Evolutionary conservation across 2,329 filamentous ascomycete genomes (phyloP).

Genomic region (Rhynchosporium agropyri): DNA sequence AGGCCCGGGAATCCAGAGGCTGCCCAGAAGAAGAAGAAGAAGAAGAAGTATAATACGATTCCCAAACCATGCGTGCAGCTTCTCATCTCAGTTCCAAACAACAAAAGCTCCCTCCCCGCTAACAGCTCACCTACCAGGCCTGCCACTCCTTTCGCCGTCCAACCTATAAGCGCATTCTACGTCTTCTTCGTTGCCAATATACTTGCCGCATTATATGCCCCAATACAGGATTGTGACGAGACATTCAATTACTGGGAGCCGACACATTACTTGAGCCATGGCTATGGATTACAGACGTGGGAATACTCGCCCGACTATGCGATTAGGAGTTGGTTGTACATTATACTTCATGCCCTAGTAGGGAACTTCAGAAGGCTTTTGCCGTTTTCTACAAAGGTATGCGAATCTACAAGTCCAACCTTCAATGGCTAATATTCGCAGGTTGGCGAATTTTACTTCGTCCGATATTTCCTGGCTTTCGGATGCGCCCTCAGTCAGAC

Average conservation of each 20-base stretch:
- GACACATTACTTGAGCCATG: conserved; percentile 88
- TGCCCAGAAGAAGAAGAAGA: conserved; percentile 30
- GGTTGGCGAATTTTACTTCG: conserved; percentile 81
- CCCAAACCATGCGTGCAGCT: no score
- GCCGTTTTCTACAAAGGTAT: conserved; percentile 62
- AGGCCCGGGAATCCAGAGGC: conserved; percentile 15
- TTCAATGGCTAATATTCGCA: conserved; percentile 36
- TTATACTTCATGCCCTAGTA: conserved; percentile 74
- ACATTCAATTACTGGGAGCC: conserved; percentile 99
- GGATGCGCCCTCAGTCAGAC: conserved; percentile 82
- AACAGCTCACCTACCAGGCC: conserved; percentile 39
- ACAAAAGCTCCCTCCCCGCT: conserved; percentile 6
- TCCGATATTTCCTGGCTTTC: conserved; percentile 75
- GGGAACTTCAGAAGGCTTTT: conserved; percentile 68
- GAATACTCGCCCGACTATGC: conserved; percentile 96
- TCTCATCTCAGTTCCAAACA: no score
- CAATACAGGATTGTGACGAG: conserved; percentile 97
- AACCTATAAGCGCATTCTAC: conserved; percentile 78
- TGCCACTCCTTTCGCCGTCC: conserved; percentile 62
- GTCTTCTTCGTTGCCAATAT: conserved; percentile 74
- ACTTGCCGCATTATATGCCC: conserved; percentile 77
- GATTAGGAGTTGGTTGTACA: conserved; percentile 93
- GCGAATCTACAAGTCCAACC: conserved; percentile 1
- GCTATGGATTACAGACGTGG: conserved; percentile 95
- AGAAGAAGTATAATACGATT: conserved; percentile 28